A percentile compares a stretch with the other conserved stretches of the same genome.
Evolutionary conservation across 2,329 filamentous ascomycete genomes (phyloP).

Genomic region (Fusarium goolgardi): DNA sequence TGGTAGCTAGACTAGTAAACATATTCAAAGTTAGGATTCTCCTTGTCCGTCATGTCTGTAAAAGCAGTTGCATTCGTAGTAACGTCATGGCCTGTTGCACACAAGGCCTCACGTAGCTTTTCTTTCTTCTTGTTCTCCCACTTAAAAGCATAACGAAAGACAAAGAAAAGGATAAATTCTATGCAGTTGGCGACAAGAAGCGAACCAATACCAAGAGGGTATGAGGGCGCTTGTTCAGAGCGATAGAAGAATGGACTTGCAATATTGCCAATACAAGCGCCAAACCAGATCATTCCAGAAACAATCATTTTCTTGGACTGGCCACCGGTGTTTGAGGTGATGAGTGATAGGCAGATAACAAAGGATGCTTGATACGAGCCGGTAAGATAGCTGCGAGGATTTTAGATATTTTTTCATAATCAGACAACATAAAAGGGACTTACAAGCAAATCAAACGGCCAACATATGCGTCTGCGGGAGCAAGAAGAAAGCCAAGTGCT

Average conservation of each 20-base stretch:
- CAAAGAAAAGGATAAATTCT: slow-evolving; percentile 54
- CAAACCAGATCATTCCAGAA: slow-evolving; percentile 70
- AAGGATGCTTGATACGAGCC: slow-evolving; percentile 57
- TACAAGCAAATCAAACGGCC: slow-evolving; percentile 67
- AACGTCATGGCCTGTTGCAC: slow-evolving; percentile 41
- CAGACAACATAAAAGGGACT: slow-evolving; percentile 11
- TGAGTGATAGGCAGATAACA: slow-evolving; percentile 57
- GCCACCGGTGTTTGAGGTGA: slow-evolving; percentile 63
- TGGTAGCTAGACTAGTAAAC: slow-evolving; percentile 49
- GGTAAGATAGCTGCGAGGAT: slow-evolving; percentile 47
- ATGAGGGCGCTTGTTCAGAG: slow-evolving; percentile 59
- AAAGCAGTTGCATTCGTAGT: slow-evolving; percentile 55
- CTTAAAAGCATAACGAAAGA: slow-evolving; percentile 54
- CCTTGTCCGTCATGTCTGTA: slow-evolving; percentile 56
- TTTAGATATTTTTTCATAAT: background rate
- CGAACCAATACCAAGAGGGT: slow-evolving; percentile 55
- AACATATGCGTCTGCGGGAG: slow-evolving; percentile 61
- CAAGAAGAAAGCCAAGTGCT: slow-evolving; percentile 67
- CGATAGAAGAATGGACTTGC: slow-evolving; percentile 73
- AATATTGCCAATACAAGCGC: slow-evolving; percentile 71
- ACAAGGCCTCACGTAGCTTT: slow-evolving; percentile 49
- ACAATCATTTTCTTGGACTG: slow-evolving; percentile 74
- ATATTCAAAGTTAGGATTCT: slow-evolving; percentile 58
- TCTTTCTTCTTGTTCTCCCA: slow-evolving; percentile 57
- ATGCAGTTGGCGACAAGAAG: slow-evolving; percentile 57